Conservation (phyloP, 345 rosid species). For the Microcos paniculata region DNA sequence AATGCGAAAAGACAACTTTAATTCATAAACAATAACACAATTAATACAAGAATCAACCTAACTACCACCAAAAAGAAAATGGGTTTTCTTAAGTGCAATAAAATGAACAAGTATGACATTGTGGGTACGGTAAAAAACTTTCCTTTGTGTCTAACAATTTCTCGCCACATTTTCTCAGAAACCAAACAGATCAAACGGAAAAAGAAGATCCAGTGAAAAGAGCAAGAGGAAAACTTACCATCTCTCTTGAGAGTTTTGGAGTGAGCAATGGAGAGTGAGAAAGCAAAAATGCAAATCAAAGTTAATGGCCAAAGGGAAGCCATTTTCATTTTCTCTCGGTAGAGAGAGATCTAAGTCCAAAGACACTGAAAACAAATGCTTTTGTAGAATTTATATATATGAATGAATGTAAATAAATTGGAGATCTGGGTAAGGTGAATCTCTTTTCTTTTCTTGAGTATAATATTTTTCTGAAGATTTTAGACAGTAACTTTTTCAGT, state of each 20-base stretch:
- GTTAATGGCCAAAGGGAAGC: constrained; percentile 6
- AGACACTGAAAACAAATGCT: neutral
- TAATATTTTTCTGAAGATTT: neutral
- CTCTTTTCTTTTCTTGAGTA: neutral
- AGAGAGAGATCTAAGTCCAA: constrained; percentile 8
- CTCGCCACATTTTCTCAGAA: neutral
- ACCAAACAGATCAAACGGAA: neutral
- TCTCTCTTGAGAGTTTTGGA: constrained; percentile 76
- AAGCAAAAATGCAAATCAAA: constrained; percentile 32
- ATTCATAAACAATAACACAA: neutral
- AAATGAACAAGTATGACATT: neutral
- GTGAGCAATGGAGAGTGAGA: constrained; percentile 30
- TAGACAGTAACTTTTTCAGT: too few relatives aligned
- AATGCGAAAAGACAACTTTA: neutral
- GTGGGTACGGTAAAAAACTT: neutral
- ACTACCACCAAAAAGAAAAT: neutral
- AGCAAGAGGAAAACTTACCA: constrained; percentile 24
- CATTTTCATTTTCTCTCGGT: constrained; percentile 9
- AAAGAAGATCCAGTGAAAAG: constrained; percentile 2
- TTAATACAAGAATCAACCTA: neutral
- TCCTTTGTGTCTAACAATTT: neutral
- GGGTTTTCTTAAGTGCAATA: neutral
- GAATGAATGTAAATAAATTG: too few relatives aligned
- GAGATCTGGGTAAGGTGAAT: neutral
- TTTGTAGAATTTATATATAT: neutral